phyloP scores from a whole-genome alignment of 2,329 filamentous ascomycete genomes.

The Periconia sp. region DNA sequence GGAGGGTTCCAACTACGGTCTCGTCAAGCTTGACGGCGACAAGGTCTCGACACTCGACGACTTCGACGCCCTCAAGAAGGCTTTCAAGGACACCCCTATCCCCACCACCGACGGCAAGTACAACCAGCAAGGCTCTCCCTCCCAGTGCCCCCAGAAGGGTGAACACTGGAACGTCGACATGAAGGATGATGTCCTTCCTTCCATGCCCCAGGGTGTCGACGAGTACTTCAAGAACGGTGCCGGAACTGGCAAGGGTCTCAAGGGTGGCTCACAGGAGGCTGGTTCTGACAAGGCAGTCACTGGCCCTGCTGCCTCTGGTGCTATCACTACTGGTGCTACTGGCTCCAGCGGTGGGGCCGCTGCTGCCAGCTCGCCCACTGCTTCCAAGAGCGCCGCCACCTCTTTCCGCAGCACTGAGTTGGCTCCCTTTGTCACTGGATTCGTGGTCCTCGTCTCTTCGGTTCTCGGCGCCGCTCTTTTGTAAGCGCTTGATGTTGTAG shows the following conservation, averaged over 20 bases:
- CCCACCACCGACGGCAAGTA: slow-evolving; percentile 62
- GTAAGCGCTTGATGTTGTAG: slow-evolving; percentile 4
- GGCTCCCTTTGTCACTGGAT: slow-evolving; percentile 54
- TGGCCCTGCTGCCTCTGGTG: slow-evolving; percentile 54
- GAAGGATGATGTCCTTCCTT: slow-evolving; percentile 54
- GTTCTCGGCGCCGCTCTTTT: slow-evolving; percentile 56
- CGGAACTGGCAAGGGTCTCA: slow-evolving; percentile 59
- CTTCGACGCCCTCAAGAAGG: slow-evolving; percentile 60
- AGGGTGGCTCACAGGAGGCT: slow-evolving; percentile 59
- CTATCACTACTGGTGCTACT: slow-evolving; percentile 42
- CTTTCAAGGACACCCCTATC: slow-evolving; percentile 52
- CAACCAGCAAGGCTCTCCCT: slow-evolving; percentile 56
- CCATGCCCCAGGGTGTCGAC: slow-evolving; percentile 57
- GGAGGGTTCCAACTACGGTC: slow-evolving; percentile 64
- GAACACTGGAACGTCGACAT: slow-evolving; percentile 59
- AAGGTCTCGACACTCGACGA: slow-evolving; percentile 62
- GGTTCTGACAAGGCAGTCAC: slow-evolving; percentile 50
- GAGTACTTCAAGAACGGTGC: slow-evolving; percentile 62
- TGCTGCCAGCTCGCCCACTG: slow-evolving; percentile 9
- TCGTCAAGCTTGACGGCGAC: slow-evolving; percentile 66
- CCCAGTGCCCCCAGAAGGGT: slow-evolving; percentile 56
- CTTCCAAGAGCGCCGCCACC: slow-evolving; percentile 47
- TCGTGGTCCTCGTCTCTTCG: slow-evolving; percentile 55
- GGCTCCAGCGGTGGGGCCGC: slow-evolving; percentile 1
- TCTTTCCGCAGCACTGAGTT: slow-evolving; percentile 49